Evolutionary conservation across 768 basidiomycete species (phyloP).

Genomic region (Galerina marginata): DNA sequence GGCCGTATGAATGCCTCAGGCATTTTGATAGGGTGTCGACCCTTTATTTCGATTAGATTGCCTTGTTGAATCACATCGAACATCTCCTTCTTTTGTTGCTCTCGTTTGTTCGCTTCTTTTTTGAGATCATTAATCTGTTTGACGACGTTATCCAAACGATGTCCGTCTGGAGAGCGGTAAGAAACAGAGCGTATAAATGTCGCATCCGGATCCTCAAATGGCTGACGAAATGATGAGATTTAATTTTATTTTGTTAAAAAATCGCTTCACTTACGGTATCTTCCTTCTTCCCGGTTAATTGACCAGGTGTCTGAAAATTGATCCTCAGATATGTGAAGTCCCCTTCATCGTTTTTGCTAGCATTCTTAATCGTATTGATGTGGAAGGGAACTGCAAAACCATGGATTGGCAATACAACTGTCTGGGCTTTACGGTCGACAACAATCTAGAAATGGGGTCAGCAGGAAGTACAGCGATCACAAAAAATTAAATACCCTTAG

Average conservation of each 20-base stretch:
- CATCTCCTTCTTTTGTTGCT: slow-evolving; percentile 97
- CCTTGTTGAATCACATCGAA: slow-evolving; percentile 98
- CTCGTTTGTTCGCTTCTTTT: slow-evolving; percentile 96
- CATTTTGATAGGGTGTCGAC: slow-evolving; percentile 83
- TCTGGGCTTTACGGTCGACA: slow-evolving; percentile 89
- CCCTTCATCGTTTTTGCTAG: slow-evolving; percentile 95
- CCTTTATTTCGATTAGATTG: slow-evolving; percentile 85
- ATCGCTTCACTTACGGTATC: slow-evolving; percentile 70
- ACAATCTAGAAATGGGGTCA: slow-evolving; percentile 62
- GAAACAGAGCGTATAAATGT: slow-evolving; percentile 96
- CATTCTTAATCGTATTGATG: slow-evolving; percentile 98
- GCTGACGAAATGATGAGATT: slow-evolving; percentile 46
- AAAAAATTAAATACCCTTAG: slow-evolving; percentile 68
- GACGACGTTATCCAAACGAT: slow-evolving; percentile 87
- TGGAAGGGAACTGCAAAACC: slow-evolving; percentile 98
- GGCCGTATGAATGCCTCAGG: slow-evolving; percentile 94
- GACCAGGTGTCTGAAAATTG: slow-evolving; percentile 98
- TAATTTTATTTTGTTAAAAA: neutral
- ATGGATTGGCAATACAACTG: slow-evolving; percentile 90
- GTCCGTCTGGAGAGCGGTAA: slow-evolving; percentile 88
- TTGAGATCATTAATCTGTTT: slow-evolving; percentile 95
- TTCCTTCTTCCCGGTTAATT: slow-evolving; percentile 97
- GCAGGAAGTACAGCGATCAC: neutral
- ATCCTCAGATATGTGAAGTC: slow-evolving; percentile 94
- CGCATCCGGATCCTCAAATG: slow-evolving; percentile 95